These are phyloP conservation scores for Claviceps fusiformis DNA, from an alignment of 2,329 filamentous ascomycete species.

Conservation along the genomic window DNA sequence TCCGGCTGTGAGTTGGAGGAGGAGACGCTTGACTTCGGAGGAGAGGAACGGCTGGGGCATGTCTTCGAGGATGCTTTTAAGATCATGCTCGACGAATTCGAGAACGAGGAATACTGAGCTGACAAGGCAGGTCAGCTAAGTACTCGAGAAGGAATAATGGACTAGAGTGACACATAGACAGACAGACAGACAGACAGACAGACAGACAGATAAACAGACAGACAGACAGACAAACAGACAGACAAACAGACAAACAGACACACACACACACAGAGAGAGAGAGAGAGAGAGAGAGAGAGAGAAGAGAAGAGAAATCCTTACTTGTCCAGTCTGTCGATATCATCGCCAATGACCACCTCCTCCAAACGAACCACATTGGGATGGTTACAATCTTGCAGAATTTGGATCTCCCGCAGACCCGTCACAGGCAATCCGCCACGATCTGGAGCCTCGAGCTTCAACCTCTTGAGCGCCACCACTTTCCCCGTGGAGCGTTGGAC, in stretches of 20 bases:
- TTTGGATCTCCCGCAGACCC: slow-evolving; percentile 85
- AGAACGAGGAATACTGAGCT: slow-evolving; percentile 81
- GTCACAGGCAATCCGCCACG: slow-evolving; percentile 72
- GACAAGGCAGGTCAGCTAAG: not conserved
- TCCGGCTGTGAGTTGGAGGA: slow-evolving; percentile 69
- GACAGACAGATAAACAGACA: no score
- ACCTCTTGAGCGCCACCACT: slow-evolving; percentile 81
- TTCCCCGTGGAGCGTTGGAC: slow-evolving; percentile 58
- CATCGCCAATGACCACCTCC: slow-evolving; percentile 71
- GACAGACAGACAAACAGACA: not conserved
- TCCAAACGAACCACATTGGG: slow-evolving; percentile 68
- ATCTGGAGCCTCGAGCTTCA: slow-evolving; percentile 77
- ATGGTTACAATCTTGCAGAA: slow-evolving; percentile 67
- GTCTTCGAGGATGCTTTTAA: slow-evolving; percentile 83
- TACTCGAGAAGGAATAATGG: no score
- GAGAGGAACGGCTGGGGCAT: slow-evolving; percentile 90
- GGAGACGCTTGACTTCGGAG: slow-evolving; percentile 82
- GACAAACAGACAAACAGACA: not conserved
- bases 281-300: not conserved
- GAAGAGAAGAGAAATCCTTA: slow-evolving; percentile 14
- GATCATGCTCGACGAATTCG: slow-evolving; percentile 94
- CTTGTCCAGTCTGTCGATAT: slow-evolving; percentile 39
- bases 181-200: no score
- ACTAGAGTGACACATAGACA: no score
- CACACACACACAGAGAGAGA: no score